Percentiles rank a stretch among this genome's conserved stretches.
phyloP scores from a whole-genome alignment of 768 basidiomycete species.

The Punctularia strigosozonata region DNA sequence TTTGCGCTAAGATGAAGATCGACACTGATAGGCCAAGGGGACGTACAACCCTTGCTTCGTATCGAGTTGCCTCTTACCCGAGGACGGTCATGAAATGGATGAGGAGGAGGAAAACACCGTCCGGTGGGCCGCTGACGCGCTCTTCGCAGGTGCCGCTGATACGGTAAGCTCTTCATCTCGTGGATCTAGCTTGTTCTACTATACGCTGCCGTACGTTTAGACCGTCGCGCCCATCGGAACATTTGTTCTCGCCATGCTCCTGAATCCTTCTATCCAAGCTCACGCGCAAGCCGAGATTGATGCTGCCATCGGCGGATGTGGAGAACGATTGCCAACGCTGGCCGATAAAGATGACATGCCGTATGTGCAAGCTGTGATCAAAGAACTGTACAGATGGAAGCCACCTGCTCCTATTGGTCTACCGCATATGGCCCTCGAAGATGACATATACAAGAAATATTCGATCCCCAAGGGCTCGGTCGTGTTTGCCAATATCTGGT shows the following conservation, averaged over 20 bases:
- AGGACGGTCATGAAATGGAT: conserved; percentile 23
- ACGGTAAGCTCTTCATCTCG: background rate
- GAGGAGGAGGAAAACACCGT: conserved; percentile 48
- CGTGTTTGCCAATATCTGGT: conserved; percentile 23
- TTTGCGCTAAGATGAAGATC: too few relatives aligned
- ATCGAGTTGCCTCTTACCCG: conserved; percentile 34
- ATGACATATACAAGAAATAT: conserved; percentile 21
- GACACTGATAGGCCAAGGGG: conserved; percentile 2
- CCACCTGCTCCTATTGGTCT: conserved; percentile 15
- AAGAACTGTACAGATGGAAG: conserved; percentile 18
- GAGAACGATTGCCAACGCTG: conserved; percentile 14
- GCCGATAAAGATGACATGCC: conserved; percentile 13
- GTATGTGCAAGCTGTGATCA: conserved; percentile 14
- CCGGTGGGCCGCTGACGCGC: conserved; percentile 73
- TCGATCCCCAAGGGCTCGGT: conserved; percentile 22
- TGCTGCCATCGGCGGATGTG: conserved; percentile 11
- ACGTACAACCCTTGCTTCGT: conserved; percentile 26
- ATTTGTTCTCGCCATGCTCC: conserved; percentile 26
- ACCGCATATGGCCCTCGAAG: conserved; percentile 19
- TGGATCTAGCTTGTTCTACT: background rate
- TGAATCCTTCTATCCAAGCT: conserved; percentile 20
- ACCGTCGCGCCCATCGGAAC: conserved; percentile 6
- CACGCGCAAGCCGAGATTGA: conserved; percentile 20
- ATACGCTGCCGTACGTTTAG: background rate
- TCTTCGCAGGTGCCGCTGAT: conserved; percentile 34